These are phyloP conservation scores for Debaryomyces nepalensis DNA, from an alignment of 1,139 yeast genomes.

Conservation along the genomic window DNA sequence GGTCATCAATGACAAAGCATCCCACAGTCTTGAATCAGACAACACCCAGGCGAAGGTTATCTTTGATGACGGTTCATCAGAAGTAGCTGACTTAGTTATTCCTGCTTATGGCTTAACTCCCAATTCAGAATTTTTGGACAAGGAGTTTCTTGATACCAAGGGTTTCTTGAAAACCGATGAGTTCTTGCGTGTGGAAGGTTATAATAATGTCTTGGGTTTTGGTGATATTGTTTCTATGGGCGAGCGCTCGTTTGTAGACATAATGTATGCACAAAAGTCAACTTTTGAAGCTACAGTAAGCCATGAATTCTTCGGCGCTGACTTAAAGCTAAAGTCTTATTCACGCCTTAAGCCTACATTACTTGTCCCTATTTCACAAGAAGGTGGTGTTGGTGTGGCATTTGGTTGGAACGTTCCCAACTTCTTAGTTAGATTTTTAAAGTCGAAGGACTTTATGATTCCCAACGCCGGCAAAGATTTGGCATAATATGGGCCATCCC, in stretches of 20 bases:
- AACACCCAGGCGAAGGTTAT: slow-evolving; percentile 15
- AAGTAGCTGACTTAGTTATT: slow-evolving; percentile 33
- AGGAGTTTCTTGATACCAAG: slow-evolving; percentile 19
- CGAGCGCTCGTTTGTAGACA: slow-evolving; percentile 29
- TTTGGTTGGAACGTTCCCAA: slow-evolving; percentile 36
- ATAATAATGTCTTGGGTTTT: slow-evolving; percentile 32
- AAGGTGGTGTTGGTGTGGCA: slow-evolving; percentile 41
- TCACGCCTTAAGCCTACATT: slow-evolving; percentile 16
- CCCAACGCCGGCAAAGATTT: slow-evolving; percentile 18
- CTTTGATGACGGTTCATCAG: slow-evolving; percentile 22
- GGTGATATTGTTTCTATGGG: slow-evolving; percentile 39
- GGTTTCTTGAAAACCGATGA: slow-evolving; percentile 34
- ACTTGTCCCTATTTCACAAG: slow-evolving; percentile 38
- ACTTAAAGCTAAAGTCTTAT: slow-evolving; percentile 20
- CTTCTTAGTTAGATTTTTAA: slow-evolving; percentile 32
- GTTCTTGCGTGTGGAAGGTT: slow-evolving; percentile 27
- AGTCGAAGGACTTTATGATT: slow-evolving; percentile 29
- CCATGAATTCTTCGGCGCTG: slow-evolving; percentile 22
- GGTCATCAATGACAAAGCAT: slow-evolving; percentile 28
- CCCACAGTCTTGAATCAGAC: slow-evolving; percentile 10
- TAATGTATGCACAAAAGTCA: slow-evolving; percentile 29
- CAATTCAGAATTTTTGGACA: slow-evolving; percentile 30
- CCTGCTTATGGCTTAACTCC: slow-evolving; percentile 28
- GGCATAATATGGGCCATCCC: not conserved
- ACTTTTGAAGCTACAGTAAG: slow-evolving; percentile 23